Evolutionary conservation across 2,329 filamentous ascomycete genomes (phyloP).

Genomic region (Colletotrichum sidae): DNA sequence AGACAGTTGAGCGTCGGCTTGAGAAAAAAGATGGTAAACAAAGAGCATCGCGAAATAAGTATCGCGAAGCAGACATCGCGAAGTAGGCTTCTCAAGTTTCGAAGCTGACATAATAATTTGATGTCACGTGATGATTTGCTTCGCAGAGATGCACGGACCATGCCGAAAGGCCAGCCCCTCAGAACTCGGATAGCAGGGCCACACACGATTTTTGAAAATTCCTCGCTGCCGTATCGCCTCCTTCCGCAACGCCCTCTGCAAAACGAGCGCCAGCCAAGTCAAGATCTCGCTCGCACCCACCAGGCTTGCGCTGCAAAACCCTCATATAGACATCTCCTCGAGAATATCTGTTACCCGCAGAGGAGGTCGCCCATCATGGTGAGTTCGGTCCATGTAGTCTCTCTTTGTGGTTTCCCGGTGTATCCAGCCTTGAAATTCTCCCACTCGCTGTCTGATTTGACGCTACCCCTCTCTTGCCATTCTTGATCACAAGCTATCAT

Average conservation of each 20-base stretch:
- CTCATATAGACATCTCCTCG: conserved; percentile 45
- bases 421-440: conserved; percentile 14
- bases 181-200: conserved; percentile 54
- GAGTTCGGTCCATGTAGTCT: conserved; percentile 26
- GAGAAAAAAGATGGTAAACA: no score
- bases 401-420: background rate
- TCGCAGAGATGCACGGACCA: conserved; percentile 32
- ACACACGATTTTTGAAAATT: conserved; percentile 62
- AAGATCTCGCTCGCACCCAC: conserved; percentile 48
- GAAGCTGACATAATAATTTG: conserved; percentile 43
- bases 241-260: conserved; percentile 46
- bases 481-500: conserved; percentile 61
- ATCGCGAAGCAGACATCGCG: no score
- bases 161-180: conserved; percentile 50
- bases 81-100: no score
- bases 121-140: conserved; percentile 47
- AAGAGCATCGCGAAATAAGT: no score
- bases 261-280: conserved; percentile 53
- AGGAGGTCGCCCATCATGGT: conserved; percentile 60
- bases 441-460: conserved; percentile 17
- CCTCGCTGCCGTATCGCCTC: conserved; percentile 45
- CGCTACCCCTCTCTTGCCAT: conserved; percentile 60
- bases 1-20: no score
- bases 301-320: conserved; percentile 51
- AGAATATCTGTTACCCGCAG: conserved; percentile 52